phyloP scores from a whole-genome alignment of 176 grass and related monocot genomes.

The Ensete ventricosum region DNA sequence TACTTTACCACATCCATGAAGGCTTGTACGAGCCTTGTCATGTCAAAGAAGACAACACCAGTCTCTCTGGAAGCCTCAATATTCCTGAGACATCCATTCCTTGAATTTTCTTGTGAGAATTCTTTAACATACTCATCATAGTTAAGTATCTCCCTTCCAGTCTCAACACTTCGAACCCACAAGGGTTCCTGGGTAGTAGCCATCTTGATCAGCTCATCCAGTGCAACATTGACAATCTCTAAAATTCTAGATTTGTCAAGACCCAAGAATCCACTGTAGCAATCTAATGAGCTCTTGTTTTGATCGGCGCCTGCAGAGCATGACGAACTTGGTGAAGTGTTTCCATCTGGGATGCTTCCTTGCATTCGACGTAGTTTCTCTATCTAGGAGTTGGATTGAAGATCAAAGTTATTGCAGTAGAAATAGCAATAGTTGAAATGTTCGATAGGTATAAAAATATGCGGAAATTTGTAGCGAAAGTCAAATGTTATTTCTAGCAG shows the following conservation, averaged over 20 bases:
- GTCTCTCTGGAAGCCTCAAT: constrained; percentile 53
- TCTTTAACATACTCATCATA: constrained; percentile 64
- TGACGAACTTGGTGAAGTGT: constrained; percentile 20
- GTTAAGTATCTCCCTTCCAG: constrained; percentile 56
- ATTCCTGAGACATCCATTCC: constrained; percentile 11
- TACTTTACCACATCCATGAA: constrained; percentile 63
- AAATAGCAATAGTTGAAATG: background rate
- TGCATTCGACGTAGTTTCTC: constrained; percentile 32
- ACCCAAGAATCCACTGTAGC: constrained; percentile 17
- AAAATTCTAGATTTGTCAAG: constrained; percentile 41
- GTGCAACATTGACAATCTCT: constrained; percentile 30
- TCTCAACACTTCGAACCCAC: constrained; percentile 61
- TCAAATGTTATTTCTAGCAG: too few relatives aligned
- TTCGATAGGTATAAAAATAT: too few relatives aligned
- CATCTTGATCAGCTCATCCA: constrained; percentile 59
- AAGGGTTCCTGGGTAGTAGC: constrained; percentile 44
- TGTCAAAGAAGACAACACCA: constrained; percentile 43
- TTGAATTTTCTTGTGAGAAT: constrained; percentile 29
- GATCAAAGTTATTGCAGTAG: background rate
- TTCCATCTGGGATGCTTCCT: constrained; percentile 14
- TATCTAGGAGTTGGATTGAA: constrained; percentile 28
- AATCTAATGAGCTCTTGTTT: constrained; percentile 23
- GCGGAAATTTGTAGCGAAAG: too few relatives aligned
- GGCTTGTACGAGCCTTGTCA: constrained; percentile 39
- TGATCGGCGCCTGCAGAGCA: constrained; percentile 13